Conservation (phyloP, 306 rosid species). For the Hylodesmum podocarpum region DNA sequence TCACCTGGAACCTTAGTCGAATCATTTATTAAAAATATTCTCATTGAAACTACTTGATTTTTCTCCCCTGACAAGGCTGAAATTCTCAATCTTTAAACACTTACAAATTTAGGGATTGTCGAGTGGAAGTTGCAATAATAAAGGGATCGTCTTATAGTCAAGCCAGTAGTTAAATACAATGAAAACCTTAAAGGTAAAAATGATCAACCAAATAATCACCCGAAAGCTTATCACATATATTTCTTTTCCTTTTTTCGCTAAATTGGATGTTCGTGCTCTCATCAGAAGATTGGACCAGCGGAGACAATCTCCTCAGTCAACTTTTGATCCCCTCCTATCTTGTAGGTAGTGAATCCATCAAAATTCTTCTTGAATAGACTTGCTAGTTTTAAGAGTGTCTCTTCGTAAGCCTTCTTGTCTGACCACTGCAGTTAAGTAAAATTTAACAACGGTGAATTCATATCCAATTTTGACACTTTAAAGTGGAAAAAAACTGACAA, state of each 20-base stretch:
- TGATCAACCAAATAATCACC: not conserved
- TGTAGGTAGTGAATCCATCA: conserved; percentile 54
- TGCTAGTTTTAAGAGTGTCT: conserved; percentile 52
- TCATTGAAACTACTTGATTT: too few relatives aligned
- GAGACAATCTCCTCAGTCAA: conserved; percentile 66
- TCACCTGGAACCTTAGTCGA: too few relatives aligned
- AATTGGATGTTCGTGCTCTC: not conserved
- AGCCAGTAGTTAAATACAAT: not conserved
- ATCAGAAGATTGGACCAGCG: conserved; percentile 69
- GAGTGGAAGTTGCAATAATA: not conserved
- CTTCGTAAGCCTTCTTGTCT: conserved; percentile 59
- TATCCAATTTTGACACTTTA: not conserved
- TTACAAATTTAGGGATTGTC: not conserved
- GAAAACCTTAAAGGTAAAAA: not conserved
- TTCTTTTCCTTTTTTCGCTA: not conserved
- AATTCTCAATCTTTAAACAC: not conserved
- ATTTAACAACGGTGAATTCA: not conserved
- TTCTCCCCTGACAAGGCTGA: not conserved
- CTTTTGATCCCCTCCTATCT: conserved; percentile 60
- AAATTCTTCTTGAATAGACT: conserved; percentile 74
- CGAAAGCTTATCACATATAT: not conserved
- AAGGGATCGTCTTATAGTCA: not conserved
- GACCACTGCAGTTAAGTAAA: conserved; percentile 58
- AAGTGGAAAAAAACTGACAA: not conserved
- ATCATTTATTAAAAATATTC: too few relatives aligned